Evolutionary conservation across 2,329 filamentous ascomycete genomes (phyloP).

Genomic region (Sodiomyces alkalinus): DNA sequence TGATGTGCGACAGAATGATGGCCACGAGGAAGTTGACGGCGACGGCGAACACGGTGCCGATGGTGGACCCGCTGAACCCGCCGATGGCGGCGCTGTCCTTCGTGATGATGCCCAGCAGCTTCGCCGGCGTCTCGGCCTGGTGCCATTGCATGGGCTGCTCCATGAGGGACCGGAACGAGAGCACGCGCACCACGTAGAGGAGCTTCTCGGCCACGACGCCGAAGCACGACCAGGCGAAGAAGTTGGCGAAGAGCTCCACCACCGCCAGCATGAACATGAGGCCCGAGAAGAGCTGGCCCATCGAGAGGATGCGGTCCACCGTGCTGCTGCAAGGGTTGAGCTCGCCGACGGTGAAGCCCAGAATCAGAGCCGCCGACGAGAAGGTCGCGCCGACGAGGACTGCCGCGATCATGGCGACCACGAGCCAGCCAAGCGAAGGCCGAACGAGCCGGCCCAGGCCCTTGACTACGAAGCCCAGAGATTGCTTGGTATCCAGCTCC

Average conservation of each 20-base stretch:
- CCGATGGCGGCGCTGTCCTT: constrained; percentile 37
- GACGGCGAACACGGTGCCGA: constrained; percentile 38
- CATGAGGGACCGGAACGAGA: constrained; percentile 40
- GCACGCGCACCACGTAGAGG: constrained; percentile 36
- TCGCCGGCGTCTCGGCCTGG: constrained; percentile 31
- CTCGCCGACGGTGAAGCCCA: constrained; percentile 43
- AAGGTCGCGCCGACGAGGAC: constrained; percentile 41
- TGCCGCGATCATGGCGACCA: constrained; percentile 32
- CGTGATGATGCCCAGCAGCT: constrained; percentile 36
- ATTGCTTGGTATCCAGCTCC: constrained; percentile 6
- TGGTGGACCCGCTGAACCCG: constrained; percentile 38
- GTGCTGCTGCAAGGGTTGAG: constrained; percentile 36
- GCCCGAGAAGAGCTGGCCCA: constrained; percentile 37
- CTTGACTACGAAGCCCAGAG: constrained; percentile 8
- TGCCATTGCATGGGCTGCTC: constrained; percentile 46
- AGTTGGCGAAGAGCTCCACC: constrained; percentile 43
- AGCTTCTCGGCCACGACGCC: constrained; percentile 41
- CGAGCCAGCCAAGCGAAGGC: constrained; percentile 21
- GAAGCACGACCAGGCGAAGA: constrained; percentile 39
- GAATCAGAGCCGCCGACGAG: constrained; percentile 40
- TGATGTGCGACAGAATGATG: constrained; percentile 36
- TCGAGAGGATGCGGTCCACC: constrained; percentile 27
- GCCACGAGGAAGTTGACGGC: constrained; percentile 36
- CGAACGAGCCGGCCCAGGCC: constrained; percentile 9
- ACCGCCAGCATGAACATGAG: constrained; percentile 46